Conservation (phyloP, 129 eudicot genomes). For the Pseudognaphalium luteoalbum region DNA sequence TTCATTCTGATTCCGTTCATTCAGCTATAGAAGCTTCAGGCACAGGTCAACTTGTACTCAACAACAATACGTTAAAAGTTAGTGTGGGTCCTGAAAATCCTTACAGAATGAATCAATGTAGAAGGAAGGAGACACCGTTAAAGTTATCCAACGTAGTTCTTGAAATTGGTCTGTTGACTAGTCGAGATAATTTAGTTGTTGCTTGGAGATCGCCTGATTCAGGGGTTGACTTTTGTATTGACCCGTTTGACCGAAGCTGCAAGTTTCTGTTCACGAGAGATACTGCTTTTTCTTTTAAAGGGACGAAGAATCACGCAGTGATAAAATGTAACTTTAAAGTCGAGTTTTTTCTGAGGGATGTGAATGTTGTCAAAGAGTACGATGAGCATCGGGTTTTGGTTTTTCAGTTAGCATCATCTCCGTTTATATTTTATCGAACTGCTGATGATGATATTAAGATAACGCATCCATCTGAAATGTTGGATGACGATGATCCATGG, state of each 20-base stretch:
- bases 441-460: conserved; percentile 70
- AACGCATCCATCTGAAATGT: conserved; percentile 53
- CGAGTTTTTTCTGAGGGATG: conserved; percentile 57
- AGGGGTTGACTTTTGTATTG: conserved; percentile 61
- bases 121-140: conserved; percentile 48
- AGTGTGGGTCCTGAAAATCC: conserved; percentile 60
- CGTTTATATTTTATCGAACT: conserved; percentile 54
- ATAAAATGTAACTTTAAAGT: conserved; percentile 59
- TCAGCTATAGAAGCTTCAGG: conserved; percentile 38
- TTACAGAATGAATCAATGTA: conserved; percentile 51
- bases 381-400: conserved; percentile 26
- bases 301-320: conserved; percentile 33
- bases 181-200: conserved; percentile 47
- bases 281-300: conserved; percentile 52
- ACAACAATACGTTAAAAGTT: conserved; percentile 39
- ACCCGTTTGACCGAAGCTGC: conserved; percentile 59
- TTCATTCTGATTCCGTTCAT: conserved; percentile 35
- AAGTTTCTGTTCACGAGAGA: conserved; percentile 52
- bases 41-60: conserved; percentile 39
- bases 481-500: conserved; percentile 90
- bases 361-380: conserved; percentile 37
- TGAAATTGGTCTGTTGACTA: conserved; percentile 47
- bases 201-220: conserved; percentile 56
- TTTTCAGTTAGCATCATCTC: conserved; percentile 60
- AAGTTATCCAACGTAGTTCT: conserved; percentile 48